A percentile compares a stretch with the other conserved stretches of the same genome.
phyloP scores from a whole-genome alignment of 192 early-diverging fungal genomes.

The Coemansia sp. region DNA sequence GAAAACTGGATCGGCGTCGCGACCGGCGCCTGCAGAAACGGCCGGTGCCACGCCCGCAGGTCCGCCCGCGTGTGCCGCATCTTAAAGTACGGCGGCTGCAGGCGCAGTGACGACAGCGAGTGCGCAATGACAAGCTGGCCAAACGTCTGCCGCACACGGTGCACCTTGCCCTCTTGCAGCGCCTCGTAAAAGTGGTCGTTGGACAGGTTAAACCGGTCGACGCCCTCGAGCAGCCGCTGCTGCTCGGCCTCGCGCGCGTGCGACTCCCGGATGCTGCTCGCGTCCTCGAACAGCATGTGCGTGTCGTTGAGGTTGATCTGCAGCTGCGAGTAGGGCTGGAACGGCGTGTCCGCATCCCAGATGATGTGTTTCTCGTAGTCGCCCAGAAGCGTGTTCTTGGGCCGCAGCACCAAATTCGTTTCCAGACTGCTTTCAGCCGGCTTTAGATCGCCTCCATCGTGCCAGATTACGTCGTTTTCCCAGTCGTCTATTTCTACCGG shows the following conservation, averaged over 20 bases:
- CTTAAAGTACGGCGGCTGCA: conserved; percentile 81
- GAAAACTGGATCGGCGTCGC: conserved; percentile 67
- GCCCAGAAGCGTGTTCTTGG: conserved; percentile 25
- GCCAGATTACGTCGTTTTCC: conserved; percentile 85
- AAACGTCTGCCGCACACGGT: conserved; percentile 82
- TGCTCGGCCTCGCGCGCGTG: conserved; percentile 61
- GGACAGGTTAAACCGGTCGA: conserved; percentile 83
- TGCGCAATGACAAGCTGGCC: conserved; percentile 85
- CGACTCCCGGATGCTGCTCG: conserved; percentile 43
- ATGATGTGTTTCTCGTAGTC: conserved; percentile 75
- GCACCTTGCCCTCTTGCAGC: conserved; percentile 60
- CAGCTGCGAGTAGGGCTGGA: conserved; percentile 57
- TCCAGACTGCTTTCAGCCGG: background rate
- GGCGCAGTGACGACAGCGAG: conserved; percentile 78
- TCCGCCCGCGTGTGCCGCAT: conserved; percentile 78
- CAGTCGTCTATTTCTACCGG: conserved; percentile 77
- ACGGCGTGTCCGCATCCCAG: conserved; percentile 70
- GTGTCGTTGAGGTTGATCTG: conserved; percentile 68
- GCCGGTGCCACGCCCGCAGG: conserved; percentile 87
- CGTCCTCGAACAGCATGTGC: conserved; percentile 70
- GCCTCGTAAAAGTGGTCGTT: conserved; percentile 86
- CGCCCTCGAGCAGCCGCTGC: conserved; percentile 54
- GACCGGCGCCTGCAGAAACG: conserved; percentile 64
- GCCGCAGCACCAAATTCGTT: conserved; percentile 10
- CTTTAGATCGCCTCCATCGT: conserved; percentile 23